These are phyloP conservation scores for Lactarius sp. DNA, from an alignment of 768 basidiomycete genomes.

Conservation along the genomic window DNA sequence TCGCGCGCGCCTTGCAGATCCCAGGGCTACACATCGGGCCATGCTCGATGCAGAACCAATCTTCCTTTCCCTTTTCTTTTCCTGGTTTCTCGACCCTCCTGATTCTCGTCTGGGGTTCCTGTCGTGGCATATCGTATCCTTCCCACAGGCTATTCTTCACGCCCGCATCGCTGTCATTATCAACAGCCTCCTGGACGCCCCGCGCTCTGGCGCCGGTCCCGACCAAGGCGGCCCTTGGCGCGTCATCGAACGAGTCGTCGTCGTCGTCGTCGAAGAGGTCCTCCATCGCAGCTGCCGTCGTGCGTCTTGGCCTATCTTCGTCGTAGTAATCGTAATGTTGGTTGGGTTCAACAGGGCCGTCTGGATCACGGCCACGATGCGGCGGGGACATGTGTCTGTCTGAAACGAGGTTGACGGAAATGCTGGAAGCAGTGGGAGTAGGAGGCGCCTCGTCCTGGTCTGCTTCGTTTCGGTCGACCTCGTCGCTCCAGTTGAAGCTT, in stretches of 20 bases:
- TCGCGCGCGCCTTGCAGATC: slow-evolving; percentile 12
- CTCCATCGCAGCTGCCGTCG: neutral
- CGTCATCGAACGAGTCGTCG: neutral
- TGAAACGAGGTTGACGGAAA: neutral
- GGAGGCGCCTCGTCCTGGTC: neutral
- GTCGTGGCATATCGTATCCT: neutral
- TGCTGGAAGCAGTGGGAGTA: neutral
- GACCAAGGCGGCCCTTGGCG: neutral
- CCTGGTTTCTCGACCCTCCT: neutral
- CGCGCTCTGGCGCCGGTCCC: neutral
- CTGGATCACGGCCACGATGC: neutral
- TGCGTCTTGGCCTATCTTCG: neutral
- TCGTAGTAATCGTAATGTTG: neutral
- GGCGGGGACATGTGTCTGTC: neutral
- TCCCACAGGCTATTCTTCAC: neutral
- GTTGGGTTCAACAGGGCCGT: neutral
- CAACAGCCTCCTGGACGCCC: neutral
- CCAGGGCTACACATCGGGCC: slow-evolving; percentile 16
- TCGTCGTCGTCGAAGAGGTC: neutral
- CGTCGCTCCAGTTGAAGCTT: slow-evolving; percentile 17
- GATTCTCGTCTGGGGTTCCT: neutral
- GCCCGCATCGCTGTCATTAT: too few species aligned
- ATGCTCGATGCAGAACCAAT: slow-evolving; percentile 9
- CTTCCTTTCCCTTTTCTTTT: neutral
- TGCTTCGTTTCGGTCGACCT: neutral